Conservation (phyloP, 75 land plant species). For the Gnetum montanum region DNA sequence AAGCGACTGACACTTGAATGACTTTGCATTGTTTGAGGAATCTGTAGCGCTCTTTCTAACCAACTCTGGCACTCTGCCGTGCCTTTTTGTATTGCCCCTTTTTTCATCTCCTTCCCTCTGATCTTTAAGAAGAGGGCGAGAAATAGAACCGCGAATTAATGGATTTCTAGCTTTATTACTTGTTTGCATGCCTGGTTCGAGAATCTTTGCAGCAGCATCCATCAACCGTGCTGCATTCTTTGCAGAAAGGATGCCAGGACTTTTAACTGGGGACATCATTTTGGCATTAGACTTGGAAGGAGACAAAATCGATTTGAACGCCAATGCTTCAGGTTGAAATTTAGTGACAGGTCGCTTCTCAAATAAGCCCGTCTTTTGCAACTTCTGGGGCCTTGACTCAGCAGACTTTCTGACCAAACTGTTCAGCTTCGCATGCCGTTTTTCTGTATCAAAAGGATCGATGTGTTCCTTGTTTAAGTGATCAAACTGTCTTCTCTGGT, state of each 20-base stretch:
- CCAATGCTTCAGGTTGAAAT: slow-evolving; percentile 50
- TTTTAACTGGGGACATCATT: slow-evolving; percentile 63
- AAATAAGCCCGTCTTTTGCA: slow-evolving; percentile 29
- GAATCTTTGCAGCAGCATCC: slow-evolving; percentile 80
- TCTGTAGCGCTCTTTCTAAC: slow-evolving; percentile 21
- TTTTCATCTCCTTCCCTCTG: slow-evolving; percentile 26
- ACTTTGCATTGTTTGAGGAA: slow-evolving; percentile 9
- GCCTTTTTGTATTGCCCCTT: slow-evolving; percentile 13
- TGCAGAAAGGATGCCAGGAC: slow-evolving; percentile 46
- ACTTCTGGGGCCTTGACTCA: slow-evolving; percentile 26
- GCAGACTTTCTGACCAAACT: slow-evolving; percentile 8
- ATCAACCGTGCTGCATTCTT: slow-evolving; percentile 58
- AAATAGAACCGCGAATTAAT: slow-evolving; percentile 21
- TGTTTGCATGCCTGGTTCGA: slow-evolving; percentile 61
- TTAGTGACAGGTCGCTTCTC: slow-evolving; percentile 55
- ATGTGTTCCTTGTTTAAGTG: slow-evolving; percentile 8
- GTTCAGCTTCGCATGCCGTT: slow-evolving; percentile 11
- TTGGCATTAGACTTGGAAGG: slow-evolving; percentile 57
- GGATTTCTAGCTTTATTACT: slow-evolving; percentile 14
- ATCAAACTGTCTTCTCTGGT: slow-evolving; percentile 8
- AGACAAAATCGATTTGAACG: slow-evolving; percentile 45
- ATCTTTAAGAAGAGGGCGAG: slow-evolving; percentile 19
- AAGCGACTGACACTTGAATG: slow-evolving; percentile 21
- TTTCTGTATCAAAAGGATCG: slow-evolving; percentile 2
- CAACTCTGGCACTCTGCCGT: slow-evolving; percentile 18